Evolutionary conservation across 371 early-diverging fungal species (phyloP), one percentile per base, ranked within the genome.

Genomic region (Sporodiniella umbellata): DNA sequence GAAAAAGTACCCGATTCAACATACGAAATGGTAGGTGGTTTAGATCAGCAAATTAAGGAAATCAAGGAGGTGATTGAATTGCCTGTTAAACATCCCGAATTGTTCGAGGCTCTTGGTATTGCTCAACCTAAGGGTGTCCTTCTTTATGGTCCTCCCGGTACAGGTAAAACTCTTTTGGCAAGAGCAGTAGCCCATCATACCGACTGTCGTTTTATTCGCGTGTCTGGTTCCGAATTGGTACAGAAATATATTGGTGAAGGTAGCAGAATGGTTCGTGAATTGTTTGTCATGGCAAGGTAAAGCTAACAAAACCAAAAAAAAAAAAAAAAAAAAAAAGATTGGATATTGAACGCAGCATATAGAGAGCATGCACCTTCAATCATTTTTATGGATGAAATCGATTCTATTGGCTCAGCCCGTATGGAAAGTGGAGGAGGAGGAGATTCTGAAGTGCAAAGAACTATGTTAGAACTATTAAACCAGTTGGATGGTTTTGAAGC

Each of bases 301-400:
- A 11, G 4, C 19, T n/a, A n/a, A n/a, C n/a, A n/a, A n/a, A n/a
- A 22, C 17, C 2, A 8, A 6, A 35, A 15, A 33, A 33, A 40
- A 22, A 15, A 22, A 19, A 21, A 28, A 19, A 21, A 33, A 28
- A 23, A 3, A 25, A 17, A n/a, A 18, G 18, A 39, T 1, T 26
- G 45, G 1, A 3, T 52, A 26, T 24, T 83, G n/a, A n/a, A n/a
- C n/a, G n/a, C n/a, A n/a, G n/a, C n/a, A n/a, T n/a, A n/a, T 90
- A 50, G 98, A 98, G 82, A 99, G 91, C 76, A 75, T 51, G 76
- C 76, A 61, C 99, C 99, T 4, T 99, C 98, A 63, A 99, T 99
- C 65, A 99, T 99, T 51, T 99, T 99, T 72, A 99, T 99, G 84
- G 99, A 99, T 72, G 99, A 99, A 81, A 92, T 99, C 28, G 99